Evolutionary conservation across 2,329 filamentous ascomycete species (phyloP).

Genomic region (Sclerotinia nivalis): DNA sequence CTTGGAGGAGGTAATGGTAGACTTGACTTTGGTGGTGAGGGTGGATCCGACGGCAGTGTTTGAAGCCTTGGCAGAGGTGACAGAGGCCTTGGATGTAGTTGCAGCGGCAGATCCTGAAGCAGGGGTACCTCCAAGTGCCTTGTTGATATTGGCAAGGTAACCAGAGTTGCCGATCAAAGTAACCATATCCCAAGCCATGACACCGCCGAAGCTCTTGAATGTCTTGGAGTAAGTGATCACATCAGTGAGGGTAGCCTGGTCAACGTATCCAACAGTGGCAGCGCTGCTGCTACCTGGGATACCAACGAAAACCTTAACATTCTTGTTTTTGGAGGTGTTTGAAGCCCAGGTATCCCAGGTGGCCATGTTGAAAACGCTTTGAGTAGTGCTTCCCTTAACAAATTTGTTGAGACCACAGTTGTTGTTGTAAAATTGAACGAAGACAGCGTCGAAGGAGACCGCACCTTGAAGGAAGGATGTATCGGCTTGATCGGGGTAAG

Average conservation of each 20-base stretch:
- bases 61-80: not conserved
- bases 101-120: conserved; percentile 17
- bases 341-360: conserved; percentile 66
- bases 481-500: conserved; percentile 61
- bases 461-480: conserved; percentile 54
- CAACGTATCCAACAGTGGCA: conserved; percentile 56
- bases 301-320: conserved; percentile 61
- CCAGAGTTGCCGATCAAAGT: conserved; percentile 47
- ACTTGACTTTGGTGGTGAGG: conserved; percentile 8
- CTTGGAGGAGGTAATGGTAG: not conserved
- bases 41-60: not conserved
- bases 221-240: conserved; percentile 54
- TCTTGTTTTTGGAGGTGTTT: conserved; percentile 54
- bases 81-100: not conserved
- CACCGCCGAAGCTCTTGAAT: conserved; percentile 61
- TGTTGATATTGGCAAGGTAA: conserved; percentile 13
- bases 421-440: conserved; percentile 47
- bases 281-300: conserved; percentile 50
- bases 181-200: conserved; percentile 69
- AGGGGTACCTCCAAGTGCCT: conserved; percentile 19
- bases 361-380: conserved; percentile 59
- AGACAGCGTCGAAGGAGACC: conserved; percentile 47
- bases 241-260: conserved; percentile 47
- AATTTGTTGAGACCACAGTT: conserved; percentile 57
- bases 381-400: conserved; percentile 43